A percentile compares a stretch with the other conserved stretches of the same genome.
Conservation (phyloP, 768 basidiomycete genomes). For the Erythrobasidium yunnanense region DNA sequence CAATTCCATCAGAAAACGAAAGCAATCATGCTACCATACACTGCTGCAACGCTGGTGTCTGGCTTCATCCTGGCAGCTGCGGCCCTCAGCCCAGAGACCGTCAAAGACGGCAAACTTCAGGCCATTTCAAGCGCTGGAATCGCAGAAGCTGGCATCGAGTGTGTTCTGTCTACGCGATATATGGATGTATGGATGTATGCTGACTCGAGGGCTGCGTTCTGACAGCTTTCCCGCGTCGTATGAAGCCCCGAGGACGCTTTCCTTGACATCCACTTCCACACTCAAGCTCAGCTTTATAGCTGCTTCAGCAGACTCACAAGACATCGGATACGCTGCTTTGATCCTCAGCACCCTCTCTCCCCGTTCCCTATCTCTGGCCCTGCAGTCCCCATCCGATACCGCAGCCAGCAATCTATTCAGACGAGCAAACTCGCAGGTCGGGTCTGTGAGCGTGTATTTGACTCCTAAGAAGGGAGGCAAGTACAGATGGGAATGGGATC, state of each 20-base stretch:
- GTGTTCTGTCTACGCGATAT: not conserved
- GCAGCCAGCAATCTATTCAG: not conserved
- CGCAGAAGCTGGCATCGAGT: conserved; percentile 4
- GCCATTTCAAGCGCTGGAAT: conserved; percentile 18
- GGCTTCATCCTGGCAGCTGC: no score
- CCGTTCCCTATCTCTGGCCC: not conserved
- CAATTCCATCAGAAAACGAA: no score
- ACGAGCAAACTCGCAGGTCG: not conserved
- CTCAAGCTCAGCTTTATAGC: conserved; percentile 12
- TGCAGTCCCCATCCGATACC: not conserved
- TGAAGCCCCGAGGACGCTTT: not conserved
- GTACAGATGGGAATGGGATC: conserved; percentile 24
- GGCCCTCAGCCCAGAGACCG: not conserved
- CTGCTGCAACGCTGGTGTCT: no score
- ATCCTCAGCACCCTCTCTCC: not conserved
- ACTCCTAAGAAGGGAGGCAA: conserved; percentile 21
- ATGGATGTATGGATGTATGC: no score
- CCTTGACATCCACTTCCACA: conserved; percentile 8
- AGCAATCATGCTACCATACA: no score
- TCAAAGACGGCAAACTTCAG: conserved; percentile 24
- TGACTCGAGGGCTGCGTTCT: not conserved
- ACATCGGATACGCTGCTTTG: conserved; percentile 1
- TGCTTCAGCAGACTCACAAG: not conserved
- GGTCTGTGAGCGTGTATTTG: not conserved
- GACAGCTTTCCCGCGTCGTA: conserved; percentile 15